A percentile compares a stretch with the other conserved stretches of the same genome.
phyloP scores from a whole-genome alignment of 768 basidiomycete genomes.

The Tephrocybe sp. region DNA sequence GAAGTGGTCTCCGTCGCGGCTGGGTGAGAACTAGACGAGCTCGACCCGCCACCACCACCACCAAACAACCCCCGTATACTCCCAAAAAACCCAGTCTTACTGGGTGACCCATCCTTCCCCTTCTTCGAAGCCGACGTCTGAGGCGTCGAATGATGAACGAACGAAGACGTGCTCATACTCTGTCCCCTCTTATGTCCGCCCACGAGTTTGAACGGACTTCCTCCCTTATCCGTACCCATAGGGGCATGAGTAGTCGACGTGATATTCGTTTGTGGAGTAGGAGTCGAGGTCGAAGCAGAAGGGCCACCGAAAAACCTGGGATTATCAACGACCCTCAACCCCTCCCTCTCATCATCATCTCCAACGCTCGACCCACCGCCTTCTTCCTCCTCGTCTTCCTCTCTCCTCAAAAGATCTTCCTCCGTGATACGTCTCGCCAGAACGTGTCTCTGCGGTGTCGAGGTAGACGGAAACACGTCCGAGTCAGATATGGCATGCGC shows the following conservation, averaged over 20 bases:
- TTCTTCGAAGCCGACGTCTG: background rate
- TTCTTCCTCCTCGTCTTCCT: slow-evolving; percentile 21
- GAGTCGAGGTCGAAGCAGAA: background rate
- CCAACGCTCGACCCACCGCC: slow-evolving; percentile 33
- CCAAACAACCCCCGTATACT: slow-evolving; percentile 45
- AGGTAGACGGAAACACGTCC: slow-evolving; percentile 3
- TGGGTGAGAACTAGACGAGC: slow-evolving; percentile 9
- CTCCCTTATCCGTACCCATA: no score
- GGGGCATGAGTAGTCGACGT: no score
- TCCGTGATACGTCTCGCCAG: slow-evolving; percentile 33
- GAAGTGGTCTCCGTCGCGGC: slow-evolving; percentile 7
- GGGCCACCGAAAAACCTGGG: slow-evolving; percentile 37
- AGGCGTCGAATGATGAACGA: no score
- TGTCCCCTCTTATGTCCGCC: background rate
- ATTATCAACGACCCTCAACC: slow-evolving; percentile 52
- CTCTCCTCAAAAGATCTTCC: slow-evolving; percentile 23
- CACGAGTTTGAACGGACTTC: background rate
- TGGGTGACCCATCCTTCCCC: background rate
- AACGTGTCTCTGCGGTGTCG: slow-evolving; percentile 16
- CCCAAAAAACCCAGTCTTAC: slow-evolving; percentile 35
- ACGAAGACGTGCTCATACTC: background rate
- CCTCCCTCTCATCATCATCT: slow-evolving; percentile 24
- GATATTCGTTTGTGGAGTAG: no score
- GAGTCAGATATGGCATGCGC: slow-evolving; percentile 45
- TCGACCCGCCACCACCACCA: slow-evolving; percentile 1